A percentile compares a stretch with the other conserved stretches of the same genome.
These are phyloP conservation scores for Raffaelea deltoideospora DNA, from an alignment of 2,329 filamentous ascomycete genomes.

Conservation along the genomic window DNA sequence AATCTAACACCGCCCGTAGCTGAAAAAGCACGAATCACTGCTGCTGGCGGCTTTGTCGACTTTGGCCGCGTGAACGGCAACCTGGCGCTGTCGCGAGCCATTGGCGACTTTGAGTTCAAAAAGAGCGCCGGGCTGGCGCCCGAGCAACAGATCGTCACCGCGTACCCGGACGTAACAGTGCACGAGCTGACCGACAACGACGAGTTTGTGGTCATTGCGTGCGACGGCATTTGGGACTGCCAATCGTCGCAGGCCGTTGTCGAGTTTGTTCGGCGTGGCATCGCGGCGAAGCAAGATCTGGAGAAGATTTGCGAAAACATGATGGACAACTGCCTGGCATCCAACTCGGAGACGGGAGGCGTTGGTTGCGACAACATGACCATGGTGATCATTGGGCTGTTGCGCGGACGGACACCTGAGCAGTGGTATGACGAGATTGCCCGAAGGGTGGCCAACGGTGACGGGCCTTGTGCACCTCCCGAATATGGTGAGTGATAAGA, in stretches of 20 bases:
- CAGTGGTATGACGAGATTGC: conserved; percentile 97
- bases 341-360: conserved; percentile 93
- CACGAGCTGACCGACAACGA: conserved; percentile 88
- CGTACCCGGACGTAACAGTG: conserved; percentile 82
- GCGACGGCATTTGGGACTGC: conserved; percentile 98
- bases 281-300: conserved; percentile 89
- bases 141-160: conserved; percentile 98
- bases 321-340: conserved; percentile 99
- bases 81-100: conserved; percentile 86
- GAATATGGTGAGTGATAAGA: conserved; percentile 77
- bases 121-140: conserved; percentile 93
- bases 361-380: conserved; percentile 99
- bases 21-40: conserved; percentile 91
- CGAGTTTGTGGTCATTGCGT: conserved; percentile 87
- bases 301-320: conserved; percentile 98
- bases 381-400: conserved; percentile 78
- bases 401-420: conserved; percentile 85
- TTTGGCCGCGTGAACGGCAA: conserved; percentile 98
- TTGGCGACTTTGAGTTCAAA: conserved; percentile 99
- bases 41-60: conserved; percentile 93
- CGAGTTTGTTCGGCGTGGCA: conserved; percentile 91
- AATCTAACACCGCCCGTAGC: no score
- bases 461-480: conserved; percentile 94
- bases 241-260: conserved; percentile 95
- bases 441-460: conserved; percentile 85